Evolutionary conservation across 139 green algal genomes (phyloP).

Genomic region (Chlorella ohadii): DNA sequence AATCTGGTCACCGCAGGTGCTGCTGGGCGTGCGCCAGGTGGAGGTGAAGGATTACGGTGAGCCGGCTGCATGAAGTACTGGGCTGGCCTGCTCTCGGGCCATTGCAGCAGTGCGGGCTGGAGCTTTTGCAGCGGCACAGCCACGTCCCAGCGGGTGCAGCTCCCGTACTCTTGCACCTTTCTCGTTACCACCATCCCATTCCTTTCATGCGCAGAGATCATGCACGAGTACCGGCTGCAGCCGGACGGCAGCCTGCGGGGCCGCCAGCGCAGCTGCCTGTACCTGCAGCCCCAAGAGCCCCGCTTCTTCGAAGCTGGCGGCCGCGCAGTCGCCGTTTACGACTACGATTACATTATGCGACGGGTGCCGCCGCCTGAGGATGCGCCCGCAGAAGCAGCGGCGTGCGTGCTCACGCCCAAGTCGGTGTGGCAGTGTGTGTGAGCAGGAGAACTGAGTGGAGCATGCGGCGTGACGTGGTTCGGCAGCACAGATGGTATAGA

Average conservation of each 20-base stretch:
- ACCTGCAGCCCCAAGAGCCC: conserved; percentile 42
- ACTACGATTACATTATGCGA: conserved; percentile 30
- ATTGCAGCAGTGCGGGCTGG: no score
- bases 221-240: conserved; percentile 16
- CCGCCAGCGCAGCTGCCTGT: conserved; percentile 39
- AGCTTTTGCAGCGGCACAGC: no score
- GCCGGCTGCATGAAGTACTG: background rate
- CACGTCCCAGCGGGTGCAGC: background rate
- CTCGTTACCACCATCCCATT: background rate
- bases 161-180: background rate
- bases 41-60: conserved; percentile 47
- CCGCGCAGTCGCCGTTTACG: conserved; percentile 43
- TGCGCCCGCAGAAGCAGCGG: conserved; percentile 11
- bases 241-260: background rate
- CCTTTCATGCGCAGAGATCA: background rate
- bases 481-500: no score
- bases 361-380: conserved; percentile 10
- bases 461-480: no score
- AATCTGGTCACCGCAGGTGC: no score
- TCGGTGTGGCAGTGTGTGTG: conserved; percentile 43
- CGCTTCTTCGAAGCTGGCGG: conserved; percentile 38
- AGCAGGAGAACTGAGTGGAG: background rate
- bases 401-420: conserved; percentile 52
- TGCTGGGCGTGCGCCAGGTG: conserved; percentile 35
- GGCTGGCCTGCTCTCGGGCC: no score